Base-by-base conservation (phyloP, 345 rosid species). In the Heritiera littoralis region DNA sequence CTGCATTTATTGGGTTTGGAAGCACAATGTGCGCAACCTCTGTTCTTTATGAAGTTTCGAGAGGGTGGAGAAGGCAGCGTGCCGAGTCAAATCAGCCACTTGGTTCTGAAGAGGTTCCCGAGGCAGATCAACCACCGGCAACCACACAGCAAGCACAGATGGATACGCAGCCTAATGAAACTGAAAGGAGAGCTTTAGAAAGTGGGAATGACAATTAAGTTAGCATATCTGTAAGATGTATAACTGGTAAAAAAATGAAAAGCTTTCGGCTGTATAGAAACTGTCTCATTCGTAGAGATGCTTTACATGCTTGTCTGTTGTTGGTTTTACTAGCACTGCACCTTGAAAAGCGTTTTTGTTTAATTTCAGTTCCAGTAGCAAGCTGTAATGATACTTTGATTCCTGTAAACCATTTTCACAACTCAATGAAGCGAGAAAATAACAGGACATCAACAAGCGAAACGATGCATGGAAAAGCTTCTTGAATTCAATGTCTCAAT, bases 1-100 rank as follows among this genome's bases (percentile, higher is more conserved):
- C 99, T 56, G 83, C 94, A 20, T 83, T 94, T 66, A 81, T 85
- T 35, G 98, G 98, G 40, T 92, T 96, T 58, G 99, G 97, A 76
- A 64, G 85, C 77, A 84, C 92, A 80, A 94, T 92, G 95, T 81
- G 86, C 20, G 88, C 82, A 72, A 85, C 88, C 72, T 88, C 94
- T 30, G 12, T 84, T 74, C 38, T 91, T 23, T 82, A n/a, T 2
- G 90, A 89, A 89, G 68, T 90, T 79, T 59, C 20, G 18, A 85
- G 78, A 79, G 83, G 86, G 86, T 83, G 88, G 83, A 83, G 84
- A 78, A 74, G 80, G 66, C 48, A 61, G 75, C 48, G 11, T 35
- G 71, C 59, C 28, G 65, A 65, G 4, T 38, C 80, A 56, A 66
- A 67, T 48, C 86, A 84, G 80, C 82, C 64, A 23, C 83, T 0